Evolutionary conservation across 2,329 filamentous ascomycete species (phyloP), one percentile per base, ranked within the genome.

Genomic region (Huntiella omanensis): DNA sequence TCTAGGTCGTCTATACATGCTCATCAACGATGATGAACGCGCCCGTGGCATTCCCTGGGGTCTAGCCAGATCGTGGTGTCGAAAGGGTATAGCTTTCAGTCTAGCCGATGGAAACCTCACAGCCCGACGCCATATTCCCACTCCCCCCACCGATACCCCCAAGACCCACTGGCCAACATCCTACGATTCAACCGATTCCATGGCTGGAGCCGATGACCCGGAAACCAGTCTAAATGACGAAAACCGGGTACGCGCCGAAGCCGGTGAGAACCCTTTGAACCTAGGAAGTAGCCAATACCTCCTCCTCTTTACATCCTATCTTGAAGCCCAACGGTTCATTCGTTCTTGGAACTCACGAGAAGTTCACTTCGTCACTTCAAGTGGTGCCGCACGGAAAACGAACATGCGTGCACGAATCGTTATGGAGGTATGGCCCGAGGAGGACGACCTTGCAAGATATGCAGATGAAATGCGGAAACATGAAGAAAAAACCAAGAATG

Each of bases 1-100:
- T 4, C 46, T 50, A 16, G 46, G 53, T 49, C 42, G 47, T 33
- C 53, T 72, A 35, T 58, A 56, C 38, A 53, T 51, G 22, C 60
- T 63, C 34, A 60, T 73, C 42, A 55, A 54, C 4, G 58, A 58
- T 8, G 68, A 73, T 54, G 65, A 63, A n/a, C 43, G 43, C 4
- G 56, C 57, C 22, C 62, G 67, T 11, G 53, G 52, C 33, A 47
- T 55, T n/a, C 45, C 47, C 16, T 56, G 54, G 54, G 51, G 52
- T 12, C 46, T 56, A 33, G 50, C 42, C 12, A 40, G 38, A 13
- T 44, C 35, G 4, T 52, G 51, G 51, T 45, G 49, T 15, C 33
- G 45, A 10, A 41, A 47, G 13, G 51, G 51, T 34, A 40, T 51
- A 1, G 49, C 47, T 2, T 46, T 49, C 15, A 42, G 39, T 12